Base-by-base conservation (phyloP, 257 asterid genomes). In the Marsdenia floribunda region DNA sequence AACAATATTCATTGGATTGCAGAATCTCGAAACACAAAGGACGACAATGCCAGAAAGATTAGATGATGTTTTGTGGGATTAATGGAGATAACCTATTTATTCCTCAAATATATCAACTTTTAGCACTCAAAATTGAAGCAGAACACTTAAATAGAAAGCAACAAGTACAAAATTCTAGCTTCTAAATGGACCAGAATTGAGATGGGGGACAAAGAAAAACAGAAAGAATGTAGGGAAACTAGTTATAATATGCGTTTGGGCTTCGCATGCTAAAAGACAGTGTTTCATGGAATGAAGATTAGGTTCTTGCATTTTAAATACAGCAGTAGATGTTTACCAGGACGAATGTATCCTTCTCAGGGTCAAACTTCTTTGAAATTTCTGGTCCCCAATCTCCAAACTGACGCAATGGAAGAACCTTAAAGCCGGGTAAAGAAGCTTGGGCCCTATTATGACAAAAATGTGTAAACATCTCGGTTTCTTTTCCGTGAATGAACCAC, bases 381-480 rank as follows among this genome's bases (percentile, higher is more conserved):
- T 87, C 96, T 47, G 97, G 97, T 68, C 91, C 99, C 99, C 99
- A 94, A 71, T 73, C 80, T 82, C 96, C 97, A 84, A 94, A 92
- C 80, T 92, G 89, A 71, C 93, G 96, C 86, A 94, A 97, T 29
- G 99, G 95, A 80, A 94, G 92, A 85, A 94, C 90, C 82, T 89
- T 71, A 86, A 92, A 94, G 71, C 91, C 91, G 52, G 92, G 96
- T 80, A 94, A 76, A 47, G 95, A 89, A 72, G 96, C 97, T 80
- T 74, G 78, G 78, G 87, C 91, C 86, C 99, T 94, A 89, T 79
- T 73, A 77, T 44, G 66, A 70, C 75, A 69, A 67, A 78, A 77
- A 49, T 53, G 6, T 14, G 38, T 55, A 54, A 76, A 61, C 4
- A 46, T 46, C 68, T 14, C 53, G 16, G 19, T 33, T n/a, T 22